Evolutionary conservation across 768 basidiomycete species (phyloP).

Genomic region (Steccherinum ochraceum): DNA sequence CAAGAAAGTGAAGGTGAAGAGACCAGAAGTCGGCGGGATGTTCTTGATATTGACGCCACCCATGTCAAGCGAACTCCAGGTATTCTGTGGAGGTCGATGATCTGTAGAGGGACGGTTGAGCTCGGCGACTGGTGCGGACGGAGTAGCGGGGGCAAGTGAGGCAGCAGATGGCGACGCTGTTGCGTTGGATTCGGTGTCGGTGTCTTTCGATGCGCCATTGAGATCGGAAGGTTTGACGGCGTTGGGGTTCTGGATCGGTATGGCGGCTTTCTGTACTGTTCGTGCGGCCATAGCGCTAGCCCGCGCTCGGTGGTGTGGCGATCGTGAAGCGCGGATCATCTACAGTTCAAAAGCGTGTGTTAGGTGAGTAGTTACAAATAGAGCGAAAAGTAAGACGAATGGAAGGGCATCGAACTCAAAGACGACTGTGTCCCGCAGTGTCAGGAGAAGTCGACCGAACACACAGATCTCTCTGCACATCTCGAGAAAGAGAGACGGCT

Average conservation of each 20-base stretch:
- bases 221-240: conserved; percentile 44
- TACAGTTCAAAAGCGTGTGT: no score
- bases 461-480: no score
- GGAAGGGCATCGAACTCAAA: no score
- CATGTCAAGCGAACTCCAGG: conserved; percentile 92
- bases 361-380: no score
- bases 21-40: conserved; percentile 66
- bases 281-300: conserved; percentile 94
- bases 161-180: conserved; percentile 30
- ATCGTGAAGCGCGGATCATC: conserved; percentile 80
- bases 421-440: no score
- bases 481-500: no score
- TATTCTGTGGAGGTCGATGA: conserved; percentile 61
- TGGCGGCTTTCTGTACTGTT: conserved; percentile 78
- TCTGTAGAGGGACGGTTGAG: conserved; percentile 60
- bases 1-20: conserved; percentile 88
- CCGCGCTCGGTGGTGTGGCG: conserved; percentile 90
- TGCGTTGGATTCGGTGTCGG: conserved; percentile 16
- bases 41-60: conserved; percentile 93
- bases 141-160: conserved; percentile 45
- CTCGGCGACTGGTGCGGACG: conserved; percentile 69
- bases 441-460: no score
- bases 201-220: conserved; percentile 24
- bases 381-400: no score
- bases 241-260: conserved; percentile 91